Base-by-base conservation (phyloP, 2,329 filamentous ascomycete species). In the Magnaporthiopsis incrustans region DNA sequence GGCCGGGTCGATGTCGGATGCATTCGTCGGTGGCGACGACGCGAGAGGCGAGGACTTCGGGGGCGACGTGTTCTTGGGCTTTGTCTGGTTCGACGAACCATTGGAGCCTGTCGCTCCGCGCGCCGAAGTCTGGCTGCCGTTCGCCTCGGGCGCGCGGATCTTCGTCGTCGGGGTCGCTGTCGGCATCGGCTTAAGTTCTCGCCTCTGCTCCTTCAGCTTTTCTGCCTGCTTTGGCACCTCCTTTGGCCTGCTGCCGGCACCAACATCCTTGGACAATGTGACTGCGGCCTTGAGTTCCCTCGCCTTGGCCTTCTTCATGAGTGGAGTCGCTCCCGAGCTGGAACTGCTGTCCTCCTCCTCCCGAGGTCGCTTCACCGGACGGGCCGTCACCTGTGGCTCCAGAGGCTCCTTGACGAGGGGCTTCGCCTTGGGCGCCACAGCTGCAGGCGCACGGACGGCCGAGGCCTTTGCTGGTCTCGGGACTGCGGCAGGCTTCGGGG, bases 11-110 rank as follows among this genome's bases (percentile, higher is more conserved):
- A 87, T 74, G 65, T 88, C 85, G 1, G 85, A 87, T 1, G 85
- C 86, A 67, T 88, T 88, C 10, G 85, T 87, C 0, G 85, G 85
- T 15, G 85, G 85, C 8, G 85, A 88, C 1, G 85, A 85, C n/a
- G 85, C 85, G 25, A 88, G 76, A 4, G 85, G 86, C 12, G 86
- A 88, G 2, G 86, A 88, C 71, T 88, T 88, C 62, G 78, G 78
- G 0, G 84, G 85, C 8, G 84, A 86, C 0, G 81, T 86, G 66
- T 80, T 78, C 73, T 84, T 84, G 70, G 75, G 77, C 71, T 79
- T 82, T 68, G 1, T 64, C 66, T 4, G 66, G 65, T 77, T 63
- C 27, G 8, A 35, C 6, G 61, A 63, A 14, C 32, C 25, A 25
- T 60, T 78, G 65, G 81, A 79, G 67, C 78, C 81, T 32, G 76